Conservation (phyloP, 1,284 basidiomycete genomes). For the Apiotrichum mycotoxinovorans region DNA sequence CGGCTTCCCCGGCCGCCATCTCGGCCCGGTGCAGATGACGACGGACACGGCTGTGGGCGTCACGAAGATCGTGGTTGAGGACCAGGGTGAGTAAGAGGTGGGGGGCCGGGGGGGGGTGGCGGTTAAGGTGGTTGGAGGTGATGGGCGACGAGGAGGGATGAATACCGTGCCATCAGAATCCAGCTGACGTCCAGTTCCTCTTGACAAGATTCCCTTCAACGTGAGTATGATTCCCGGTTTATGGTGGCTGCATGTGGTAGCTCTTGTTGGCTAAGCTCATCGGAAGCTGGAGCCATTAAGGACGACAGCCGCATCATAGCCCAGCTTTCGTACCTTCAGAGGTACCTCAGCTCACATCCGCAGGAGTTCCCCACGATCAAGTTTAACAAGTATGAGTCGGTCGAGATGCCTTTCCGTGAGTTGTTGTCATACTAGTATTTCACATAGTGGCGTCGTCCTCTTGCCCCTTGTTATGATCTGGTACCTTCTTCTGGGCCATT, state of each 20-base stretch:
- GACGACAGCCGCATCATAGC: neutral
- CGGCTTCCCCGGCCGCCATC: slow-evolving; percentile 78
- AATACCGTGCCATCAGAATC: neutral
- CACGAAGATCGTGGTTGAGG: slow-evolving; percentile 79
- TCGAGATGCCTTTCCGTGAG: slow-evolving; percentile 92
- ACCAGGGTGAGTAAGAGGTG: slow-evolving; percentile 57
- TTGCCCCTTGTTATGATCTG: too few species aligned
- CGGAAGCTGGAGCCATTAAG: too few species aligned
- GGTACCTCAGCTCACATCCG: neutral
- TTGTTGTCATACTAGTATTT: slow-evolving; percentile 22
- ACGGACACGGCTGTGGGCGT: slow-evolving; percentile 96
- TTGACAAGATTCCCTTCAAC: slow-evolving; percentile 69
- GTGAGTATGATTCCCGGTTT: slow-evolving; percentile 51
- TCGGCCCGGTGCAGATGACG: slow-evolving; percentile 91
- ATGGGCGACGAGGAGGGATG: neutral
- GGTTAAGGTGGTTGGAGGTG: too few species aligned
- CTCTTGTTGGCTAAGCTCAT: neutral
- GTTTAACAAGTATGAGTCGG: slow-evolving; percentile 77
- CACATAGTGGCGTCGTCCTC: too few species aligned
- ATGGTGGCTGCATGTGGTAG: slow-evolving; percentile 9
- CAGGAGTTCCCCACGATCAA: slow-evolving; percentile 81
- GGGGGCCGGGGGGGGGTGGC: neutral
- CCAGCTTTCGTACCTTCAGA: neutral
- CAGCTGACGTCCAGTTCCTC: slow-evolving; percentile 53
- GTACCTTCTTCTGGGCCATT: too few species aligned